Evolutionary conservation across 768 basidiomycete species (phyloP).

Genomic region (Lepiota venenata): DNA sequence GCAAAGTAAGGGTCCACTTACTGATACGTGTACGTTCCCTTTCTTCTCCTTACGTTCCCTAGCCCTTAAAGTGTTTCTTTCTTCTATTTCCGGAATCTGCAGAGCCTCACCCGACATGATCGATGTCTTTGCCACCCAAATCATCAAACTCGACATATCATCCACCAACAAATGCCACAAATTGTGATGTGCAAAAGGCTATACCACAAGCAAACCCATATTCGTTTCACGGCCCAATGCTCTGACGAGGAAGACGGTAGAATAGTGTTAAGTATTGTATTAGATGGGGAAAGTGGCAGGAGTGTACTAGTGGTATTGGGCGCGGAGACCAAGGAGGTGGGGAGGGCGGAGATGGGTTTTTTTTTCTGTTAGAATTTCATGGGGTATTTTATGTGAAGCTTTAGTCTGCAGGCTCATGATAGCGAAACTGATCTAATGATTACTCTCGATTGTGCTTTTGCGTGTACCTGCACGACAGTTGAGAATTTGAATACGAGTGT

Average conservation of each 20-base stretch:
- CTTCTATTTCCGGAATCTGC: neutral
- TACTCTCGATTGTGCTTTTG: too few relatives aligned
- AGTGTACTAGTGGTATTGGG: slow-evolving; percentile 5
- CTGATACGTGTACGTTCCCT: neutral
- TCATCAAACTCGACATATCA: slow-evolving; percentile 4
- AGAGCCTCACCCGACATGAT: neutral
- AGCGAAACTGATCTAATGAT: too few relatives aligned
- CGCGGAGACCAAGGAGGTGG: neutral
- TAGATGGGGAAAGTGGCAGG: slow-evolving; percentile 1
- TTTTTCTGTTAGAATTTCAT: slow-evolving; percentile 1
- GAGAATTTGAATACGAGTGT: too few relatives aligned
- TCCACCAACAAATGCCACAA: neutral
- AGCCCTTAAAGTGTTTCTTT: too few relatives aligned
- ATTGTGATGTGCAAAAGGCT: slow-evolving; percentile 1
- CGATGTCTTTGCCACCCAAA: neutral
- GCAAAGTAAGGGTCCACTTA: neutral
- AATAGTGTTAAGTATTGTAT: neutral
- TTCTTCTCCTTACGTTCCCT: too few relatives aligned
- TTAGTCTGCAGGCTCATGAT: too few relatives aligned
- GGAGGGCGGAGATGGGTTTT: slow-evolving; percentile 7
- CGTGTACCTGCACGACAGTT: too few relatives aligned
- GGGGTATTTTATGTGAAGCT: neutral
- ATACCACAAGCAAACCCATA: too few relatives aligned
- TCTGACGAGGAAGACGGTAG: slow-evolving; percentile 2
- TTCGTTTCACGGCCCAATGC: too few relatives aligned